Base-by-base conservation (phyloP, 805 yeast species). In the Candida rishiriensis region DNA sequence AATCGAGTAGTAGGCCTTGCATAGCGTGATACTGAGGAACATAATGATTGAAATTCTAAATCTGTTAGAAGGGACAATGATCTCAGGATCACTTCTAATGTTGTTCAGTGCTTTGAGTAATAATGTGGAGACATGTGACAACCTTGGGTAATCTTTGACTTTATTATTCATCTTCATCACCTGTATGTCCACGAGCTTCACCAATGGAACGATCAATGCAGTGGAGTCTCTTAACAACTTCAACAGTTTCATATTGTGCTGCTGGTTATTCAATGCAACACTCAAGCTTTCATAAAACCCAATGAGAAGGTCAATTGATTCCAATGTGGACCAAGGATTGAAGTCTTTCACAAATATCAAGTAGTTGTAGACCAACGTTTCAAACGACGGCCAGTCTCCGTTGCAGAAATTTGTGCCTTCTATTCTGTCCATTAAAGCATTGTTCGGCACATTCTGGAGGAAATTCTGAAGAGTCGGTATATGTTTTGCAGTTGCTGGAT, bases 231-330 rank as follows among this genome's bases (percentile, higher is more conserved):
- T 57, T 1, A 72, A 64, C 21, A 75, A 41, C 2, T 64, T 50
- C 10, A 76, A 52, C 21, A 78, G 43, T 45, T 63, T 59, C 1
- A 72, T 70, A 38, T 70, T 67, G 47, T 49, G 56, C 10, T 49
- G 59, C 41, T 63, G 66, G 48, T 78, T 77, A 54, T 66, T 70
- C 53, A 79, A 69, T 4, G 81, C 76, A 9, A 71, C 59, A 2
- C 81, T 64, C 29, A 78, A 52, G 47, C 73, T 73, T 42, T 72
- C 75, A 39, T 73, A 60, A 47, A 65, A 78, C 13, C 60, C 57
- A 8, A 79, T 68, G 48, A 76, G 67, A 36, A 79, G 60, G 56
- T 81, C 86, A 48, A 78, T 78, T 1, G 83, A 76, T 32, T 71
- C 71, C 4, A 78, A 54, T 1, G 68, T 44, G 0, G 85, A 79